A percentile compares a stretch with the other conserved stretches of the same genome.
Evolutionary conservation across 345 rosid species (phyloP).

Genomic region (Adansonia digitata): DNA sequence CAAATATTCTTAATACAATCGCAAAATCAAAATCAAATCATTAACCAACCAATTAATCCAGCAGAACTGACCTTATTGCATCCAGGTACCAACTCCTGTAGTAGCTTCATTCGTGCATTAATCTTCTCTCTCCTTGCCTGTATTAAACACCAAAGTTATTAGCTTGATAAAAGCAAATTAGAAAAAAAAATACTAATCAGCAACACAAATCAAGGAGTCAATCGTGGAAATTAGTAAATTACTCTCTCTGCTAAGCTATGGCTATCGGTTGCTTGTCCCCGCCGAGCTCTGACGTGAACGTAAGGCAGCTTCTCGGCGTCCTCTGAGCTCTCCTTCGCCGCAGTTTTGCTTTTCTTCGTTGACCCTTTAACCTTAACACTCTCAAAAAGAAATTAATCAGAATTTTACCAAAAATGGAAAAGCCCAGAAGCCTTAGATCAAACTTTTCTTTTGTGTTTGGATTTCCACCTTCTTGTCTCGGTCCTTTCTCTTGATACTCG

Average conservation of each 20-base stretch:
- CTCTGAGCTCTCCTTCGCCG: conserved; percentile 33
- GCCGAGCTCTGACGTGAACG: conserved; percentile 75
- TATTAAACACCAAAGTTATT: conserved; percentile 6
- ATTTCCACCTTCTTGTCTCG: conserved; percentile 47
- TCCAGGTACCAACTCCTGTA: conserved; percentile 83
- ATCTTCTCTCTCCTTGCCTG: conserved; percentile 83
- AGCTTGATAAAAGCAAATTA: background rate
- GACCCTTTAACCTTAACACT: conserved; percentile 43
- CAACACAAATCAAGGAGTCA: background rate
- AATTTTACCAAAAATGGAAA: background rate
- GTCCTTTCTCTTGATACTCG: conserved; percentile 40
- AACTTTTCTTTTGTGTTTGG: background rate
- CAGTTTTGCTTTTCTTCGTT: conserved; percentile 48
- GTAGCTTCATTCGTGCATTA: conserved; percentile 67
- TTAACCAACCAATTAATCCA: conserved; percentile 31
- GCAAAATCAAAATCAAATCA: conserved; percentile 36
- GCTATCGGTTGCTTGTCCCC: conserved; percentile 78
- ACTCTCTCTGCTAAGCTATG: conserved; percentile 83
- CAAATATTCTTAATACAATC: conserved; percentile 30
- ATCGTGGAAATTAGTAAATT: conserved; percentile 16
- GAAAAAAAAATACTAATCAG: background rate
- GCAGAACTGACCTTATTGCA: conserved; percentile 65
- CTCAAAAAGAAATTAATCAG: background rate
- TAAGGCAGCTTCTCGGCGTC: conserved; percentile 59
- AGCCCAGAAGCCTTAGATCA: conserved; percentile 4